phyloP scores from a whole-genome alignment of 305 asterid species.

The Petunia hybrid region DNA sequence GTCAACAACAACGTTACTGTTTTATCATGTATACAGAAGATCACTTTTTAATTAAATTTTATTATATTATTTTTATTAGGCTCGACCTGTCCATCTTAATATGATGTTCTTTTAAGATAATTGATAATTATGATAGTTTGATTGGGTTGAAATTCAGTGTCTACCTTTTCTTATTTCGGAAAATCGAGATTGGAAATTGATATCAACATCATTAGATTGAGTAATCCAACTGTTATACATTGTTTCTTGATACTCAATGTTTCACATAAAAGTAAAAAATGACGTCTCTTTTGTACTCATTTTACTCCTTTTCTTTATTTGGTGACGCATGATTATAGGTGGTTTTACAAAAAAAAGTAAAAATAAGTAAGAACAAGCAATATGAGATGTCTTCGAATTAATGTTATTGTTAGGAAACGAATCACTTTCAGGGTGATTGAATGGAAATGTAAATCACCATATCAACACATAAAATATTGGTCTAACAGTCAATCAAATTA shows the following conservation, averaged over 20 bases:
- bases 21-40: background rate
- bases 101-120: background rate
- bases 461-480: too few relatives aligned
- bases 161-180: background rate
- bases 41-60: background rate
- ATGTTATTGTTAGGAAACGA: too few relatives aligned
- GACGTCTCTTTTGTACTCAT: background rate
- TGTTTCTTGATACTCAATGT: background rate
- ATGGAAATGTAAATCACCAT: too few relatives aligned
- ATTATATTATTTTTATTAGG: background rate
- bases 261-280: background rate
- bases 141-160: background rate
- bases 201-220: constrained; percentile 15
- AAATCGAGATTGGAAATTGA: background rate
- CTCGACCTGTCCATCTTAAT: background rate
- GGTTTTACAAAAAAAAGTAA: too few relatives aligned
- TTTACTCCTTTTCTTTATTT: background rate
- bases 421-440: too few relatives aligned
- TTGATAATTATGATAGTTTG: background rate
- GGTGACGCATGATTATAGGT: too few relatives aligned
- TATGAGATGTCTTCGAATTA: too few relatives aligned
- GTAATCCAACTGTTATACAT: background rate
- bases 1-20: background rate
- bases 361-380: too few relatives aligned
- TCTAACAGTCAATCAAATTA: too few relatives aligned